Base-by-base conservation (phyloP, 805 yeast species). In the Candida qinlingensis region DNA sequence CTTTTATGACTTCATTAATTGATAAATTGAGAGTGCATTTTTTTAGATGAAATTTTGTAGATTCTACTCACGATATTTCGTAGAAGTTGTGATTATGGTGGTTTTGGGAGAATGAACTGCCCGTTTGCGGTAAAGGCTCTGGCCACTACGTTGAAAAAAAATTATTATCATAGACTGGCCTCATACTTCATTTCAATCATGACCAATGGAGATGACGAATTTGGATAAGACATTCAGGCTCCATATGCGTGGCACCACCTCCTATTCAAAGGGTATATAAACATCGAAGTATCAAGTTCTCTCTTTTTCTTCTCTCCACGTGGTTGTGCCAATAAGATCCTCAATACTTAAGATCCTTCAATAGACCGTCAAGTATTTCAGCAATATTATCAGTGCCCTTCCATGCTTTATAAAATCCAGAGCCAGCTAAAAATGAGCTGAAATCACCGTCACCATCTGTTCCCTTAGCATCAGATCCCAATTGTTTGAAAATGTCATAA, bases 1-100 rank as follows among this genome's bases (percentile, higher is more conserved):
- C 37, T 64, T 80, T 35, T 62, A 78, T n/a, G 85, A 80, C 56
- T 77, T 67, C 58, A 71, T 77, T 48, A 64, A 72, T 47, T 68
- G 53, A 53, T 19, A 9, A 27, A n/a, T 19, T 3, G 7, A 12
- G 9, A 13, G 25, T 10, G 5, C 19, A 4, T 31, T 27, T 11
- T 13, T 26, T 12, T 13, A 10, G 27, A 26, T 34, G 27, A 25
- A 27, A 34, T 19, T 34, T 36, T 39, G 7, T 26, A 10, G 28
- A n/a, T 34, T 31, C 28, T 7, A 6, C 30, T 61, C 58, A 31
- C 2, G 34, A 11, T 31, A 19, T 19, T 19, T 19, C 19, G 19
- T 19, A 2, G 19, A 19, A 19, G 19, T 19, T 19, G 19, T 19
- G 19, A 19, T 19, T 19, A 19, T 19, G 19, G 19, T 19, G 19